Base-by-base conservation (phyloP, 441 rosid species). In the Biscutella laevigata region DNA sequence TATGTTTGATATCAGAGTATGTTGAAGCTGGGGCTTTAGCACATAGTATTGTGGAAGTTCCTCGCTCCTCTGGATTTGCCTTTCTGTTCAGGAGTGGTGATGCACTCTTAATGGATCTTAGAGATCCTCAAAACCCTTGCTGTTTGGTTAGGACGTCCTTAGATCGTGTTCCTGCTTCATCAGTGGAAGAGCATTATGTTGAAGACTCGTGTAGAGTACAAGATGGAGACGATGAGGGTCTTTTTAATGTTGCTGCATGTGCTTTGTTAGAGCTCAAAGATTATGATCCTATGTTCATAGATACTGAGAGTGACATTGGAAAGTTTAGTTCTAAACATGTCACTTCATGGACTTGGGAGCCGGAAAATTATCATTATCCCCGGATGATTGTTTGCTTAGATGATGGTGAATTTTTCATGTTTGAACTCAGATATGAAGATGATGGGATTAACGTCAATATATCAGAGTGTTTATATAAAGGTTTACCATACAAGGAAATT, bases 241-340 rank as follows among this genome's bases (percentile, higher is more conserved):
- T 81, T 66, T 88, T 77, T 67, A 88, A 81, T 64, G 97, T 88
- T 77, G 99, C 95, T 74, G 97, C 92, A 48, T 77, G 84, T 69
- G 98, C 99, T 66, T 77, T 92, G 70, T 63, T 92, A 72, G 81
- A 84, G 74, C 85, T 92, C 69, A 78, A 85, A 54, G 99, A 88
- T 78, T 79, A 76, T 78, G 97, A 88, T 74, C 99, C 97, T 62
- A 92, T 92, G 99, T 88, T 89, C 69, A 84, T 88, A 68, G 99
- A 92, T 67, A 65, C 73, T 12, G 92, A 84, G 29, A 72, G 66
- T 63, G 71, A 75, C 49, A 66, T 28, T 61, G 72, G 57, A 59
- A 89, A 78, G 61, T 59, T 72, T 57, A 66, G 64, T 45, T 72
- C 82, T 30, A 86, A 76, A 59, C 76, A 71, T 71, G 80, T 82